Evolutionary conservation across 192 early-diverging fungal genomes (phyloP).

Genomic region (Gryganskiella cystojenkinii): DNA sequence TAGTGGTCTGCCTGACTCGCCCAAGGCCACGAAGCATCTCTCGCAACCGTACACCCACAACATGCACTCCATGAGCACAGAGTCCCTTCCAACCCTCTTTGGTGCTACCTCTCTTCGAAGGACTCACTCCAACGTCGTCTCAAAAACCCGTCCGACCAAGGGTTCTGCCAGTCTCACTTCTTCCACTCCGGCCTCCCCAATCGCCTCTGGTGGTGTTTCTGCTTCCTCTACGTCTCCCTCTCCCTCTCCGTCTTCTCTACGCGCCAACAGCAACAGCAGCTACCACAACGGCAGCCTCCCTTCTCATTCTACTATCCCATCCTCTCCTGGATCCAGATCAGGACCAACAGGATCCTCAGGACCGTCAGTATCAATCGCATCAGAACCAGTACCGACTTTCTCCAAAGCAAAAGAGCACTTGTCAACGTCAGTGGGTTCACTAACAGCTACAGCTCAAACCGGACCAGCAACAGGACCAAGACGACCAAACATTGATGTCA

Average conservation of each 20-base stretch:
- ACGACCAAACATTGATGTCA: slow-evolving; percentile 22
- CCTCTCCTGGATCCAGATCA: background rate
- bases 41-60: slow-evolving; percentile 48
- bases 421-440: no score
- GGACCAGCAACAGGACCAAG: background rate
- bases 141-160: slow-evolving; percentile 26
- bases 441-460: no score
- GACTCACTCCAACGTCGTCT: slow-evolving; percentile 30
- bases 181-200: slow-evolving; percentile 24
- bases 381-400: no score
- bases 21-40: slow-evolving; percentile 34
- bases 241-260: background rate
- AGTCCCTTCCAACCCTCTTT: slow-evolving; percentile 41
- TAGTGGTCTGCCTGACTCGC: background rate
- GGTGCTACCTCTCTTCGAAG: slow-evolving; percentile 31
- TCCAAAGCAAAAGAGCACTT: no score
- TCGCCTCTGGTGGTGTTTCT: background rate
- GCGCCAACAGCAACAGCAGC: background rate
- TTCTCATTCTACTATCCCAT: background rate
- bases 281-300: background rate
- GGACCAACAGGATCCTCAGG: no score
- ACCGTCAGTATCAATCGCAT: no score
- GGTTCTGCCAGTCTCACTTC: background rate
- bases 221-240: background rate
- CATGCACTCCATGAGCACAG: slow-evolving; percentile 50